phyloP scores from a whole-genome alignment of 108 stramenopile genomes.

The Conticribra guillardii region DNA sequence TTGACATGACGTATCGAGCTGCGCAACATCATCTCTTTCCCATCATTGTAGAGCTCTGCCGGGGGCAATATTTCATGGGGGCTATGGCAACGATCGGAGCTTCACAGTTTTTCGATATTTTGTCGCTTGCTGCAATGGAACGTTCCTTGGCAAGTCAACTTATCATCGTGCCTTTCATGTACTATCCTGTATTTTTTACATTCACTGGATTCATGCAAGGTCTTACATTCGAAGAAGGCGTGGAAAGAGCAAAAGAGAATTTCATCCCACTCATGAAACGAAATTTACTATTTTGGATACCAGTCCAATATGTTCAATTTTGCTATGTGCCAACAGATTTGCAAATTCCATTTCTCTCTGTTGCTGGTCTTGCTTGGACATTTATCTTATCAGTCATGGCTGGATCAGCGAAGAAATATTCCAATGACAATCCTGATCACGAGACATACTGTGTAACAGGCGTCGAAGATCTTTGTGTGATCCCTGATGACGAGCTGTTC shows the following conservation, averaged over 20 bases:
- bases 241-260: slow-evolving; percentile 60
- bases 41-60: slow-evolving; percentile 57
- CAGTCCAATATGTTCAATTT: slow-evolving; percentile 77
- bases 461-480: background rate
- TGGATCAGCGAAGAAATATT: slow-evolving; percentile 58
- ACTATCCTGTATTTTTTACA: slow-evolving; percentile 74
- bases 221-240: slow-evolving; percentile 37
- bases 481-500: background rate
- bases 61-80: slow-evolving; percentile 57
- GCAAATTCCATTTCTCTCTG: slow-evolving; percentile 72
- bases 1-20: slow-evolving; percentile 73
- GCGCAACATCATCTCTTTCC: slow-evolving; percentile 67
- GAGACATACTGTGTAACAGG: slow-evolving; percentile 13
- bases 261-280: slow-evolving; percentile 76
- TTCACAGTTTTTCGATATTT: slow-evolving; percentile 14
- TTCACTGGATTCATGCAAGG: slow-evolving; percentile 65
- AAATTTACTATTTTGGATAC: slow-evolving; percentile 79
- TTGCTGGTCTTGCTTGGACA: slow-evolving; percentile 70
- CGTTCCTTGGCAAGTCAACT: slow-evolving; percentile 70
- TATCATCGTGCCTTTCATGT: slow-evolving; percentile 73
- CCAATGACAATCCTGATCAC: slow-evolving; percentile 10
- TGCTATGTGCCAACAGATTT: slow-evolving; percentile 64
- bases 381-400: slow-evolving; percentile 63
- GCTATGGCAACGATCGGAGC: slow-evolving; percentile 26
- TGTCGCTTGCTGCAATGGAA: slow-evolving; percentile 56